Evolutionary conservation across 768 basidiomycete species (phyloP).

Genomic region (Rhodotorula babjevae): DNA sequence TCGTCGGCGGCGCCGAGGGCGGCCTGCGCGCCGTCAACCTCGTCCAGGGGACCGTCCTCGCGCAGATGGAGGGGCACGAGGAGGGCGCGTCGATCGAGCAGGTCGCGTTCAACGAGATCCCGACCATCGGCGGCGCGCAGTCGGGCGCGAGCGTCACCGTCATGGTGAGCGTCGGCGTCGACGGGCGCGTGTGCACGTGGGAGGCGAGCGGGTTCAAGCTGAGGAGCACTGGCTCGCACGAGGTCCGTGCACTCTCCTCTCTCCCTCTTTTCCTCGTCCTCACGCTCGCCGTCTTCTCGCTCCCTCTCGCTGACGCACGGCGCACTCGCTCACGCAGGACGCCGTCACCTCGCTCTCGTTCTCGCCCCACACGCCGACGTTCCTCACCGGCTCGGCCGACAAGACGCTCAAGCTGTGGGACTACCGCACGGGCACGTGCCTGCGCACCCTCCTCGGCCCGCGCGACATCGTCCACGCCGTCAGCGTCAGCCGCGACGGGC

Average conservation of each 20-base stretch:
- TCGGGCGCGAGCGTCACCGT: conserved; percentile 53
- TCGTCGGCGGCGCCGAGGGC: conserved; percentile 80
- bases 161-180: conserved; percentile 81
- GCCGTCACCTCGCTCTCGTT: conserved; percentile 74
- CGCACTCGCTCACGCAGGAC: conserved; percentile 56
- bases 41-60: conserved; percentile 75
- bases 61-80: conserved; percentile 68
- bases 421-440: conserved; percentile 69
- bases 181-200: conserved; percentile 92
- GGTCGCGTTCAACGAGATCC: conserved; percentile 73
- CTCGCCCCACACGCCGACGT: conserved; percentile 64
- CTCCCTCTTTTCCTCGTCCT: background rate
- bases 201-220: conserved; percentile 81
- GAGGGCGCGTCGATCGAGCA: conserved; percentile 86
- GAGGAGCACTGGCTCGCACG: conserved; percentile 73
- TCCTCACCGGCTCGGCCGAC: conserved; percentile 82
- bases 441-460: conserved; percentile 80
- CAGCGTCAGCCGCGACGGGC: conserved; percentile 65
- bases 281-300: no score
- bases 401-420: conserved; percentile 87
- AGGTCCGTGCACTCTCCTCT: conserved; percentile 54
- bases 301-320: no score
- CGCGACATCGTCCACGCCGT: conserved; percentile 69
- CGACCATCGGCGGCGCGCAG: conserved; percentile 53
- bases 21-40: conserved; percentile 82